Percentiles rank a stretch among this genome's conserved stretches.
These are phyloP conservation scores for Epichloe amarillans DNA, from an alignment of 2,329 filamentous ascomycete genomes.

Conservation along the genomic window DNA sequence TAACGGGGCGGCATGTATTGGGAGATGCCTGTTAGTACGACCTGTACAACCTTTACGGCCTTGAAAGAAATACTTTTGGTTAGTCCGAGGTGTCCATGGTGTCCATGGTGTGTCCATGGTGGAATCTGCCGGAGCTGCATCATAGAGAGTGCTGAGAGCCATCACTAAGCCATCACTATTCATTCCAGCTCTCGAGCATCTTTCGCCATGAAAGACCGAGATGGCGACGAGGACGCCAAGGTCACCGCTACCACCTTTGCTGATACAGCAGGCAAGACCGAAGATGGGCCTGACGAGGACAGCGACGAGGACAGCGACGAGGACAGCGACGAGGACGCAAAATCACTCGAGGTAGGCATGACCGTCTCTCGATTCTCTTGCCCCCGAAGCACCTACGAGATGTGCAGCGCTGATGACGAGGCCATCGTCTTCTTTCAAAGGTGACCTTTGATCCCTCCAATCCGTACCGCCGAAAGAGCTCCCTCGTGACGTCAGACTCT, in stretches of 20 bases:
- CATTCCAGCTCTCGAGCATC: background rate
- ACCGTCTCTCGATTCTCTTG: background rate
- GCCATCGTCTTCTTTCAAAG: slow-evolving; percentile 18
- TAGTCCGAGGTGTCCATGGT: too few species aligned
- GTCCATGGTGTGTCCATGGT: too few species aligned
- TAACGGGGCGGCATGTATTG: too few species aligned
- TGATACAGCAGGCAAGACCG: background rate
- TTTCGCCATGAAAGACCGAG: slow-evolving; percentile 8
- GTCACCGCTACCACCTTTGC: slow-evolving; percentile 12
- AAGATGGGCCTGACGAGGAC: slow-evolving; percentile 10
- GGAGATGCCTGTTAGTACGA: too few species aligned
- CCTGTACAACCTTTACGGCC: too few species aligned
- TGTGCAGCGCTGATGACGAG: background rate
- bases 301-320: slow-evolving; percentile 33
- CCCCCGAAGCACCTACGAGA: background rate
- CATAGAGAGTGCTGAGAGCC: background rate
- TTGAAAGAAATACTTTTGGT: too few species aligned
- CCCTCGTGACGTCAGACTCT: slow-evolving; percentile 40
- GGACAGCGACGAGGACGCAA: slow-evolving; percentile 33
- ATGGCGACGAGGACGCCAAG: slow-evolving; percentile 10
- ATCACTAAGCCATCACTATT: too few species aligned
- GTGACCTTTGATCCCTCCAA: slow-evolving; percentile 50
- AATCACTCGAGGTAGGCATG: slow-evolving; percentile 34
- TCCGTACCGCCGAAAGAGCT: slow-evolving; percentile 52
- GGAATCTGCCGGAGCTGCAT: too few species aligned